phyloP scores from a whole-genome alignment of 129 eudicot genomes.

The Flaveria bidentis region DNA sequence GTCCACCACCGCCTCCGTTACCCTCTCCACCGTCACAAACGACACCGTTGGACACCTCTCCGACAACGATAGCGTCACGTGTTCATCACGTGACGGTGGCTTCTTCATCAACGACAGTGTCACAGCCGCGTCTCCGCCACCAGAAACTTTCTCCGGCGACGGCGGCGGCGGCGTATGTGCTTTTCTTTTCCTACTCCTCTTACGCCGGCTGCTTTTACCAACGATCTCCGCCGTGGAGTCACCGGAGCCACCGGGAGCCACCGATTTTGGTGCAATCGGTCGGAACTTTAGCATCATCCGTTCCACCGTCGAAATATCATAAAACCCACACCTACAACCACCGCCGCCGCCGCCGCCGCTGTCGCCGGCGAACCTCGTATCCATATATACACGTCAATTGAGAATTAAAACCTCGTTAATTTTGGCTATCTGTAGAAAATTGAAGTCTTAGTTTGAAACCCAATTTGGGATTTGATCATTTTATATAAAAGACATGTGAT shows the following conservation, averaged over 20 bases:
- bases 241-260: slow-evolving; percentile 29
- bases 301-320: slow-evolving; percentile 50
- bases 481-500: no score
- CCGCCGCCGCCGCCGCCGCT: slow-evolving; percentile 49
- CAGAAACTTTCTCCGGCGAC: slow-evolving; percentile 9
- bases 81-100: slow-evolving; percentile 41
- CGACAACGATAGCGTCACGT: not conserved
- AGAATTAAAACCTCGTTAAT: no score
- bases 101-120: slow-evolving; percentile 68
- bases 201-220: slow-evolving; percentile 30
- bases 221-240: slow-evolving; percentile 30
- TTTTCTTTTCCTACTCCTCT: slow-evolving; percentile 41
- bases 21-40: slow-evolving; percentile 59
- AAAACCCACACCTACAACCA: not conserved
- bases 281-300: slow-evolving; percentile 66
- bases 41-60: slow-evolving; percentile 18
- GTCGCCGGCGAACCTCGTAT: no score
- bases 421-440: no score
- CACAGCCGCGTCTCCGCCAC: slow-evolving; percentile 33
- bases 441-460: no score
- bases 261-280: slow-evolving; percentile 82
- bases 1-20: slow-evolving; percentile 47
- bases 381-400: no score
- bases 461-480: no score
- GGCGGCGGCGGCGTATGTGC: slow-evolving; percentile 14